A percentile compares a stretch with the other conserved stretches of the same genome.
phyloP scores from a whole-genome alignment of 192 early-diverging fungal genomes.

The Backusella psychrophila region DNA sequence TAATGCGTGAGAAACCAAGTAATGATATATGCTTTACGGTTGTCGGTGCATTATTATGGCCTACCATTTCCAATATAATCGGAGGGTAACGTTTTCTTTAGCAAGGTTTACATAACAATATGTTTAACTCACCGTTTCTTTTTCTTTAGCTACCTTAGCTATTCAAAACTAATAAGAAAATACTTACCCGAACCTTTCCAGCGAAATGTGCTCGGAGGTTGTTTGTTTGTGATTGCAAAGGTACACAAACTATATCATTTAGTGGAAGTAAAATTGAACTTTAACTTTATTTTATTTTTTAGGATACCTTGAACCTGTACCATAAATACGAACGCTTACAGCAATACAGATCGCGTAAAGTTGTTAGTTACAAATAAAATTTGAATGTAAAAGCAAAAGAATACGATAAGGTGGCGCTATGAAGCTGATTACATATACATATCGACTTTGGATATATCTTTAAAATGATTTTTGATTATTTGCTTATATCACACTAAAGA shows the following conservation, averaged over 20 bases:
- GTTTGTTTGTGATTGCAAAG: constrained; percentile 32
- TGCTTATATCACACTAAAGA: not conserved
- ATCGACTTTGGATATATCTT: too few species aligned
- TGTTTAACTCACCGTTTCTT: not conserved
- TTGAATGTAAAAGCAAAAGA: not conserved
- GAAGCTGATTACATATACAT: too few species aligned
- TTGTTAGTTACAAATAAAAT: not conserved
- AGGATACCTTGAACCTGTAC: not conserved
- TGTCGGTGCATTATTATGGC: constrained; percentile 63
- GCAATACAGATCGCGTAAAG: not conserved
- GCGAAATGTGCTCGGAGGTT: constrained; percentile 31
- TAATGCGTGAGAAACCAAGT: not conserved
- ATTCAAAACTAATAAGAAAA: constrained; percentile 13
- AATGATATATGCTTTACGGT: constrained; percentile 50
- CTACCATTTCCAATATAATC: constrained; percentile 59
- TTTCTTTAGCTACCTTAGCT: not conserved
- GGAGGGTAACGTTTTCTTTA: constrained; percentile 17
- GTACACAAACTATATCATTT: constrained; percentile 13
- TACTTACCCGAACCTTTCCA: constrained; percentile 33
- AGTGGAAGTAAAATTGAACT: not conserved
- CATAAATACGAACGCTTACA: not conserved
- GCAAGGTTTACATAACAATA: not conserved
- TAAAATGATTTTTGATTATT: not conserved
- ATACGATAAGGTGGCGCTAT: not conserved
- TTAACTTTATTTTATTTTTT: not conserved